These are phyloP conservation scores for Paramecium octaurelia DNA, from an alignment of 73 alveolate species.

Conservation along the genomic window DNA sequence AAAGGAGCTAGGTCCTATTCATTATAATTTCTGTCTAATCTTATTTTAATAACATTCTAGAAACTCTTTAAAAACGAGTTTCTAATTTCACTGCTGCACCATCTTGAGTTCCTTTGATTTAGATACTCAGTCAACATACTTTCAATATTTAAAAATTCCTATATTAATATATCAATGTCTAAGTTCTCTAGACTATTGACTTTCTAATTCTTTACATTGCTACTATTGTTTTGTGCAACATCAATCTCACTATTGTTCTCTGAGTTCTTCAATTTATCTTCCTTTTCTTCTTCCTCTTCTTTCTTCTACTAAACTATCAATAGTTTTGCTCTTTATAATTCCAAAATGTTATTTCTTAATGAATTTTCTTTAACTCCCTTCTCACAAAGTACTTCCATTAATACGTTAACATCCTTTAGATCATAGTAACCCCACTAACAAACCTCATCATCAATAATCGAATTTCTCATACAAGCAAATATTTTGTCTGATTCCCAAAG, in stretches of 20 bases:
- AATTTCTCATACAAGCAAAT: neutral
- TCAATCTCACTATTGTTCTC: neutral
- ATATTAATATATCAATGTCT: neutral
- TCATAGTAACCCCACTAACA: neutral
- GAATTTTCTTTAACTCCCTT: constrained; percentile 15
- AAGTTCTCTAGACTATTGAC: neutral
- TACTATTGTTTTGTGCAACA: neutral
- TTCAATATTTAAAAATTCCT: neutral
- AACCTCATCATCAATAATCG: neutral
- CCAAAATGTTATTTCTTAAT: neutral
- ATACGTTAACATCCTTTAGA: neutral
- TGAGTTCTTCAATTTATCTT: neutral
- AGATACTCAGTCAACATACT: neutral
- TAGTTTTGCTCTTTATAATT: neutral
- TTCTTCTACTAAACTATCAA: neutral
- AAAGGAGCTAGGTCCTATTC: neutral
- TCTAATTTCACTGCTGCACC: neutral
- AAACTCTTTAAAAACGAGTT: neutral
- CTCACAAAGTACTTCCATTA: neutral
- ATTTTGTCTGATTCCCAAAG: neutral
- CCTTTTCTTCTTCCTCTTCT: neutral
- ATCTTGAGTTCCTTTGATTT: neutral
- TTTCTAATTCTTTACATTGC: neutral
- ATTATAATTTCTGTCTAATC: neutral
- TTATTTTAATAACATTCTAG: neutral